Percentiles rank a stretch among this genome's conserved stretches.
Evolutionary conservation across 2,329 filamentous ascomycete species (phyloP).

Genomic region (Keithomyces neogunnii): DNA sequence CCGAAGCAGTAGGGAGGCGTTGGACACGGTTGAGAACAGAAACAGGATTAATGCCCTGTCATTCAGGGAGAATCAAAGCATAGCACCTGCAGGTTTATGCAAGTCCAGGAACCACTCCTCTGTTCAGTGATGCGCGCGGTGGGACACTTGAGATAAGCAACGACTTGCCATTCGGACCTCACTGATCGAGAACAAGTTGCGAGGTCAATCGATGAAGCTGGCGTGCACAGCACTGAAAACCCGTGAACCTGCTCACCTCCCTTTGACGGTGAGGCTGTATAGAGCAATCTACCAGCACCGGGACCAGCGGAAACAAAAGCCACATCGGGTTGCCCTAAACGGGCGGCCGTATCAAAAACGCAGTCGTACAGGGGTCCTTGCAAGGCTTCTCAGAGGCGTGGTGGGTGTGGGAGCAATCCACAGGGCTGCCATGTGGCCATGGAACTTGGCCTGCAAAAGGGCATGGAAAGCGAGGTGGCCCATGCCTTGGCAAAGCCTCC

Average conservation of each 20-base stretch:
- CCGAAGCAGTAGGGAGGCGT: not conserved
- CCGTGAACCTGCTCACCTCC: not conserved
- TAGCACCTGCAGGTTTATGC: not conserved
- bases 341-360: not conserved
- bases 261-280: not conserved
- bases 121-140: not conserved
- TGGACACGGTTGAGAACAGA: not conserved
- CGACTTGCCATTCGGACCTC: too few species aligned
- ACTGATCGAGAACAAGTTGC: not conserved
- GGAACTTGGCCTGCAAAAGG: not conserved
- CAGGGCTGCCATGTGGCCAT: slow-evolving; percentile 6
- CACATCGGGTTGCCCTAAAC: not conserved
- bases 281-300: not conserved
- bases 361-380: not conserved
- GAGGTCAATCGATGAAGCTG: not conserved
- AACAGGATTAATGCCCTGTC: not conserved
- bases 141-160: too few species aligned
- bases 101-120: not conserved
- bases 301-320: not conserved
- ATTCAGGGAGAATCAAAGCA: not conserved
- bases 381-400: not conserved
- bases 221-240: not conserved
- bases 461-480: not conserved
- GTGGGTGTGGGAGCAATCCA: not conserved
- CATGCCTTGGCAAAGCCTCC: not conserved